These are phyloP conservation scores for Serendipita vermifera DNA, from an alignment of 768 basidiomycete genomes.

Conservation along the genomic window DNA sequence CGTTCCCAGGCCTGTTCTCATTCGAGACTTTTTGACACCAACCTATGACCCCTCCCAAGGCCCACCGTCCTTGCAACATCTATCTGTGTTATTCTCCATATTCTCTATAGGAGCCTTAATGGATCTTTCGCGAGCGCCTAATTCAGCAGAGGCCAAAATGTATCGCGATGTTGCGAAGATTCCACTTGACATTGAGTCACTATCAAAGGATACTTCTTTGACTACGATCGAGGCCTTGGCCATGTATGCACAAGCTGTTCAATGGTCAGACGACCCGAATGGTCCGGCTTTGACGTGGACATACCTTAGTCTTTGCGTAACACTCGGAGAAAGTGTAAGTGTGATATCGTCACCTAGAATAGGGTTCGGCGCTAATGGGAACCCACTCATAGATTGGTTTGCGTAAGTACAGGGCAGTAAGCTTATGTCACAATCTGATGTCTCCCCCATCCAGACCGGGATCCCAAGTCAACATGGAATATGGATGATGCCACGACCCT, in stretches of 20 bases:
- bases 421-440: background rate
- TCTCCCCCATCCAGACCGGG: background rate
- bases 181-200: background rate
- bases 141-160: background rate
- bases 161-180: conserved; percentile 4
- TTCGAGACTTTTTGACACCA: background rate
- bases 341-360: background rate
- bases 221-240: background rate
- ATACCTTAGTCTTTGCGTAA: background rate
- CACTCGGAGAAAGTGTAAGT: conserved; percentile 7
- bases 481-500: conserved; percentile 5
- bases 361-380: background rate
- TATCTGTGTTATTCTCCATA: background rate
- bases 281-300: conserved; percentile 3
- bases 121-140: background rate
- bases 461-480: conserved; percentile 6
- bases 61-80: background rate
- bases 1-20: background rate
- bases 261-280: conserved; percentile 7
- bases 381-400: background rate
- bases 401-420: background rate
- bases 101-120: background rate
- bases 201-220: conserved; percentile 4
- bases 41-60: conserved; percentile 6
- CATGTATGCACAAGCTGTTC: conserved; percentile 5